Conservation (phyloP, 208 protist genomes). For the Phytomonas serpens region DNA sequence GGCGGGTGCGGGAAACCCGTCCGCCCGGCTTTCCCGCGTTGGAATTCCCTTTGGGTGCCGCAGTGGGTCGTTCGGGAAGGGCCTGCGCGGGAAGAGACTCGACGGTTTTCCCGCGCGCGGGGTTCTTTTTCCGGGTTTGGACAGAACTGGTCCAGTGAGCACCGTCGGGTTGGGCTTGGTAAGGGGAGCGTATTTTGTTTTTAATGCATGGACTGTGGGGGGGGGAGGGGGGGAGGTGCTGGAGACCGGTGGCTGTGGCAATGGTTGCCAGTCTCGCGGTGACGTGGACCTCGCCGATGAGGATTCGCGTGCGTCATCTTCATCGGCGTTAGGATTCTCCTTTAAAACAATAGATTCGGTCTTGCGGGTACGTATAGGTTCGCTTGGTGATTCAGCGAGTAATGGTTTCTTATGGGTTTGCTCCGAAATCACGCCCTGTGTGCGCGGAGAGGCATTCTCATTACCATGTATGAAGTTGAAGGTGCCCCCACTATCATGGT, state of each 20-base stretch:
- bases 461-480: neutral
- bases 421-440: neutral
- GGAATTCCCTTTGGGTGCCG: neutral
- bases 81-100: neutral
- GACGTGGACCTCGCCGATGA: neutral
- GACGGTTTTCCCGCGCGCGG: neutral
- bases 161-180: neutral
- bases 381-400: neutral
- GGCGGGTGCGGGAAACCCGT: neutral
- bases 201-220: neutral
- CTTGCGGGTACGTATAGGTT: neutral
- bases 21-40: neutral
- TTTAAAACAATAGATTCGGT: neutral
- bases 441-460: neutral
- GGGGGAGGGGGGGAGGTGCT: neutral
- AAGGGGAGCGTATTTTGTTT: neutral
- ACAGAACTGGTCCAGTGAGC: neutral
- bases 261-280: neutral
- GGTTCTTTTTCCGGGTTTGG: neutral
- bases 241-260: neutral
- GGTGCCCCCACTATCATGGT: neutral
- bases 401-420: neutral
- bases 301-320: neutral
- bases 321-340: neutral
- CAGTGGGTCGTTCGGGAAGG: neutral